Evolutionary conservation across 2,329 filamentous ascomycete genomes (phyloP).

Genomic region (Ophiocordyceps australis): DNA sequence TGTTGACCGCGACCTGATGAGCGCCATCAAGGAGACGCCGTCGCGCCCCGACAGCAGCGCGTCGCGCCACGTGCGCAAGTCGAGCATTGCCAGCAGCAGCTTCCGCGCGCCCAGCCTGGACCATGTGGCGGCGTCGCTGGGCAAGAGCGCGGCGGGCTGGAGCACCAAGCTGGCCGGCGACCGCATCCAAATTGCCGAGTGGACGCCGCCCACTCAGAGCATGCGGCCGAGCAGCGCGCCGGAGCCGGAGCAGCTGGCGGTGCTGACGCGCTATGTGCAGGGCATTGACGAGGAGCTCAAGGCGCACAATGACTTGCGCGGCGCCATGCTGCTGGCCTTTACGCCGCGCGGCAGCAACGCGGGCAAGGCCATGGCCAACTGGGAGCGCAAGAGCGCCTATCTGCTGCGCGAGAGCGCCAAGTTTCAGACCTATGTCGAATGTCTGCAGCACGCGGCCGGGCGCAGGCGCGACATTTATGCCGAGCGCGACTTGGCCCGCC

Average conservation of each 20-base stretch:
- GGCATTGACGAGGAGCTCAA: constrained; percentile 74
- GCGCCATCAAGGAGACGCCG: constrained; percentile 29
- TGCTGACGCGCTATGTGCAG: constrained; percentile 61
- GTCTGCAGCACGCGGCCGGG: constrained; percentile 50
- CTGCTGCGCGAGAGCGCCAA: constrained; percentile 89
- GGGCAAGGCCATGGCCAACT: constrained; percentile 78
- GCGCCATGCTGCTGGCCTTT: constrained; percentile 77
- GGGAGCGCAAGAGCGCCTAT: constrained; percentile 91
- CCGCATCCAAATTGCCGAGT: constrained; percentile 67
- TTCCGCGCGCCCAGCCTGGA: constrained; percentile 43
- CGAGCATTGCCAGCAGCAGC: constrained; percentile 31
- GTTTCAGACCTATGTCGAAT: constrained; percentile 88
- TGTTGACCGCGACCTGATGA: constrained; percentile 42
- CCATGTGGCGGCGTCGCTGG: constrained; percentile 31
- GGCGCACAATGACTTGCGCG: constrained; percentile 73
- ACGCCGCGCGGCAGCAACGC: constrained; percentile 69
- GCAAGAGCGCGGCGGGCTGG: constrained; percentile 22
- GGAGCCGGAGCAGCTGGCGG: constrained; percentile 66
- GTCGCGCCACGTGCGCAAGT: constrained; percentile 12
- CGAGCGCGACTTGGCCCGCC: constrained; percentile 33
- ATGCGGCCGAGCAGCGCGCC: constrained; percentile 66
- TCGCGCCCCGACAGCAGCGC: constrained; percentile 33
- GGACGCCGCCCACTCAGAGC: constrained; percentile 76
- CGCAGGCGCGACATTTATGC: constrained; percentile 54
- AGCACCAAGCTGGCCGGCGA: constrained; percentile 61